Conservation (phyloP, 1,284 basidiomycete genomes). For the Somion occarium region DNA sequence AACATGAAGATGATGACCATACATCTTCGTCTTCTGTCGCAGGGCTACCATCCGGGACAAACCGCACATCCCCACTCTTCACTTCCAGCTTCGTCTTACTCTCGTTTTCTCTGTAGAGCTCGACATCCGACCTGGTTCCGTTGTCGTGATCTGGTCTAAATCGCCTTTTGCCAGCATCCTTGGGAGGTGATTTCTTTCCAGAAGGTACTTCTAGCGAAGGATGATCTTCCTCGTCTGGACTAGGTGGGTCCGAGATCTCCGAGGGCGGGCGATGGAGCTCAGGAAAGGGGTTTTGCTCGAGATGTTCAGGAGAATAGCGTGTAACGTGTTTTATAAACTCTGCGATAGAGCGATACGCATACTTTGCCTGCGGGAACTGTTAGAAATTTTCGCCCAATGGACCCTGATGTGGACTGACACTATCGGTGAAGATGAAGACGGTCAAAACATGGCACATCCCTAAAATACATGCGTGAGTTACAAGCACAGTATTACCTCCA, state of each 20-base stretch:
- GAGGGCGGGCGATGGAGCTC: slow-evolving; percentile 32
- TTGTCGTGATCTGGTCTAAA: neutral
- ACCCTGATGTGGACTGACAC: slow-evolving; percentile 30
- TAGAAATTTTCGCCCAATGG: neutral
- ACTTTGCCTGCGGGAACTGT: slow-evolving; percentile 39
- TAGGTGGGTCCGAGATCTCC: slow-evolving; percentile 14
- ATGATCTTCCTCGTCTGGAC: neutral
- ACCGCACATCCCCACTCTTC: slow-evolving; percentile 14
- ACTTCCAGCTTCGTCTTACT: slow-evolving; percentile 23
- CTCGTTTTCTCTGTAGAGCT: slow-evolving; percentile 31
- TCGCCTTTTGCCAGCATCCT: slow-evolving; percentile 2
- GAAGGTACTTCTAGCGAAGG: neutral
- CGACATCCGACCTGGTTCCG: slow-evolving; percentile 19
- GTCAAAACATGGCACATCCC: slow-evolving; percentile 68
- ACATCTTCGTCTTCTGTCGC: neutral
- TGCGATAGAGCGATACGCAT: slow-evolving; percentile 53
- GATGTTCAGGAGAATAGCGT: slow-evolving; percentile 28
- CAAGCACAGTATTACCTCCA: neutral
- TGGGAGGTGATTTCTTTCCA: neutral
- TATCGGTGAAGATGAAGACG: slow-evolving; percentile 65
- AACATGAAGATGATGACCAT: neutral
- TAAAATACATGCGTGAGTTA: slow-evolving; percentile 16
- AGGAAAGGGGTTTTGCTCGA: slow-evolving; percentile 42
- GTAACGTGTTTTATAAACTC: slow-evolving; percentile 54
- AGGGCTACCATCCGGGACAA: neutral